Evolutionary conservation across 352 stramenopile species (phyloP), one percentile per base, ranked within the genome.

Genomic region (Pythium brachiatum): DNA sequence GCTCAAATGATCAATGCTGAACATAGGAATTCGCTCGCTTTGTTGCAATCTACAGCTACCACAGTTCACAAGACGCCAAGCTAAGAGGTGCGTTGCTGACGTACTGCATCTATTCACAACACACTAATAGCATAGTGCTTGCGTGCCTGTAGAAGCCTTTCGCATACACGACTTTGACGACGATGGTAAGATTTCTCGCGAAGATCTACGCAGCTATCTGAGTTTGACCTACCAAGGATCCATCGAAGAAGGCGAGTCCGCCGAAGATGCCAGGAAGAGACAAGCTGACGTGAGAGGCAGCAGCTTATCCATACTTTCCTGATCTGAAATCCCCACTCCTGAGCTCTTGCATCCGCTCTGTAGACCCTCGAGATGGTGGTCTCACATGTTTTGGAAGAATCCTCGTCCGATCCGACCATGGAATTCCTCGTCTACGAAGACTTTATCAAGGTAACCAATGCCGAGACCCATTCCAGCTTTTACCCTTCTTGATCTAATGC

Each of bases 161-260:
- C 70, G 74, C 26, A 76, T 91, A 48, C 82, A 91, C 58, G 82
- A 91, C 48, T 85, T 88, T 48, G 78, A 91, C 44, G 78, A 71
- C 23, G 82, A 91, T 39, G 82, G 81, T 29, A 88, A 84, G 51
- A 81, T 91, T 62, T 89, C 78, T 2, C 69, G 73, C 0, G 69
- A 74, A 0, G 79, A 91, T 58, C 65, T 91, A 43, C 64, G 67
- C 29, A 53, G 53, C 21, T 91, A 89, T 50, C 63, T 85, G 27
- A 15, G 61, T 1, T 52, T 86, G 20, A 68, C 81, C n/a, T 76
- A 76, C 38, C 75, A 73, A 23, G 38, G 55, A 13, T 29, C 66
- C n/a, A 41, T 53, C 0, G 76, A 81, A 11, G 72, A 69, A 41
- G 69, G 71, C 6, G 55, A 61, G 15, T 41, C 53, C 0, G 7